These are phyloP conservation scores for Mucuna pruriens DNA, from an alignment of 306 rosid genomes.

Conservation along the genomic window DNA sequence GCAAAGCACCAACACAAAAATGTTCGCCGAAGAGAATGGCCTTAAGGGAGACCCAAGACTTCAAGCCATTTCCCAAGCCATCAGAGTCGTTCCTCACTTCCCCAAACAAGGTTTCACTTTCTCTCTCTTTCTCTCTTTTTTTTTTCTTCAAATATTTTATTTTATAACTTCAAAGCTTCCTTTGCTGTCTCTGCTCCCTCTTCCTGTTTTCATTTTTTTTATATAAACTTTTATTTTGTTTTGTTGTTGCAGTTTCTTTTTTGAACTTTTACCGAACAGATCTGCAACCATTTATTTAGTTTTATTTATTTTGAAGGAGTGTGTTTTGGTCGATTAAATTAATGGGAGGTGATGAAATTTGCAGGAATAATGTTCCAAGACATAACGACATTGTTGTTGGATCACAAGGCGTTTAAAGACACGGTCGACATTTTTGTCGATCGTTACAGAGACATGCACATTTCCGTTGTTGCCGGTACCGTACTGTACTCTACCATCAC, in stretches of 20 bases:
- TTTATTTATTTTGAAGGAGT: not conserved
- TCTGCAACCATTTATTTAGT: not conserved
- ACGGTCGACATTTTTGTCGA: constrained; percentile 97
- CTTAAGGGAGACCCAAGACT: constrained; percentile 96
- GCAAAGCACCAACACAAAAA: constrained; percentile 15
- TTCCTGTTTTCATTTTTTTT: not conserved
- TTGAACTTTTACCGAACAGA: constrained; percentile 40
- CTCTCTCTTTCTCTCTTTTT: not conserved
- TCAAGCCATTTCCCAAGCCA: constrained; percentile 82
- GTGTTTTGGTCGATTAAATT: not conserved
- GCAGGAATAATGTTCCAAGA: constrained; percentile 99
- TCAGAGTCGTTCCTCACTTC: constrained; percentile 96
- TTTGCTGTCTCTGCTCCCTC: not conserved
- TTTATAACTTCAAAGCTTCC: not conserved
- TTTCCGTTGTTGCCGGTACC: constrained; percentile 95
- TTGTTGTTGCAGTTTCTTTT: constrained; percentile 20
- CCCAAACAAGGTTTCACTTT: constrained; percentile 68
- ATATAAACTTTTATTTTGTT: not conserved
- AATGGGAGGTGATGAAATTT: not conserved
- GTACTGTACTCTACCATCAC: constrained; percentile 20
- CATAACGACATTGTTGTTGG: constrained; percentile 96
- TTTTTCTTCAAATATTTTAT: not conserved
- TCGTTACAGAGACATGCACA: constrained; percentile 97
- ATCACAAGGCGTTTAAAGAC: constrained; percentile 93
- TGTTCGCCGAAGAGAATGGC: constrained; percentile 97